These are phyloP conservation scores for Citrus reticulata DNA, from an alignment of 345 rosid species.

Conservation along the genomic window DNA sequence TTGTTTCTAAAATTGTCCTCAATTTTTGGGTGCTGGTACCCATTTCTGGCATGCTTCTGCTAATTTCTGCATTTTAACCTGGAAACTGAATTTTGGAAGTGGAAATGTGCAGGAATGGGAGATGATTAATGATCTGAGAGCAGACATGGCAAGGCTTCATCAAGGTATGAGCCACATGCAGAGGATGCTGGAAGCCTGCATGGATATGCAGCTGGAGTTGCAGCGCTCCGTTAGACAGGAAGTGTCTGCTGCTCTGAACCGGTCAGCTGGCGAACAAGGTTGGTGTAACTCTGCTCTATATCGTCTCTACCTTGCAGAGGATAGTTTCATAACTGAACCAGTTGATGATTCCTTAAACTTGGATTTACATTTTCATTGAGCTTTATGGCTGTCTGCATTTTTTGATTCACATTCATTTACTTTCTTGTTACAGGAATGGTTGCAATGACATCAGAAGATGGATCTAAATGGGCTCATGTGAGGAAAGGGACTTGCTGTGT, in stretches of 20 bases:
- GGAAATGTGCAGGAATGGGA: slow-evolving; percentile 80
- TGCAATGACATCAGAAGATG: slow-evolving; percentile 83
- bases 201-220: slow-evolving; percentile 99
- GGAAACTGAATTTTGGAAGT: slow-evolving; percentile 10
- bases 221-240: slow-evolving; percentile 99
- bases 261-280: slow-evolving; percentile 76
- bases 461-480: slow-evolving; percentile 90
- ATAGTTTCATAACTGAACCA: neutral
- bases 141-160: slow-evolving; percentile 92
- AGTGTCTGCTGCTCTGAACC: slow-evolving; percentile 94
- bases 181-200: slow-evolving; percentile 96
- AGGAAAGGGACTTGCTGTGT: slow-evolving; percentile 96
- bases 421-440: slow-evolving; percentile 40
- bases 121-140: slow-evolving; percentile 82
- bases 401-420: neutral
- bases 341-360: neutral
- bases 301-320: neutral
- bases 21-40: neutral
- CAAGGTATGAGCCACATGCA: slow-evolving; percentile 99
- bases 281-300: neutral
- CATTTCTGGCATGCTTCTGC: neutral
- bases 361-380: neutral
- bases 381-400: neutral
- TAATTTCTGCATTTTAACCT: neutral
- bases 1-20: neutral